Evolutionary conservation across 192 early-diverging fungal genomes (phyloP).

Genomic region (Gaertneriomyces sp.): DNA sequence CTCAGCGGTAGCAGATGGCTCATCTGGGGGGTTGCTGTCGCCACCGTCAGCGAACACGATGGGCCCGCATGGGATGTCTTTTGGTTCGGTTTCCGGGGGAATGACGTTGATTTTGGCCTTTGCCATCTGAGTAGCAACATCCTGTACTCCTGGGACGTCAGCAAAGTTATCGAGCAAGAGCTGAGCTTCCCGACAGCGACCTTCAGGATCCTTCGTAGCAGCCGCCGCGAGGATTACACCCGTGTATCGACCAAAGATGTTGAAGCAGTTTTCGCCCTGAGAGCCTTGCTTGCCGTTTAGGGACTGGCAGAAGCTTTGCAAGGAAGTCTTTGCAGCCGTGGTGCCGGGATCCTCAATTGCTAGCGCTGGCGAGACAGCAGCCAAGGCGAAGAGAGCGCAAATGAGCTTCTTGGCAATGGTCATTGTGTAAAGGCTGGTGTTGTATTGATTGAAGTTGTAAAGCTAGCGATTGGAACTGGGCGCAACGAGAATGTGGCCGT

Average conservation of each 20-base stretch:
- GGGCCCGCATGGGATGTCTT: neutral
- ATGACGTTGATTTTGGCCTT: slow-evolving; percentile 19
- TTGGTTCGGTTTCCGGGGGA: slow-evolving; percentile 8
- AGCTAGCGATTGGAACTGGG: too few species aligned
- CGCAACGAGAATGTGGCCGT: too few species aligned
- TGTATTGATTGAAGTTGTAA: too few species aligned
- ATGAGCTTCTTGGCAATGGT: too few species aligned
- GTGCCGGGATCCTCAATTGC: slow-evolving; percentile 22
- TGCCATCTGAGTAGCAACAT: neutral
- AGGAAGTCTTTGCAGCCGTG: slow-evolving; percentile 6
- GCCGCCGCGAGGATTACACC: slow-evolving; percentile 4
- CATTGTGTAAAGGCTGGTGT: too few species aligned
- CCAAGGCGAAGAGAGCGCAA: too few species aligned
- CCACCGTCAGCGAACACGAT: neutral
- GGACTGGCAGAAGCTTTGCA: slow-evolving; percentile 13
- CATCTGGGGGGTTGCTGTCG: too few species aligned
- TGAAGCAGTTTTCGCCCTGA: slow-evolving; percentile 28
- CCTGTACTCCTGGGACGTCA: slow-evolving; percentile 9
- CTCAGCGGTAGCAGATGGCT: too few species aligned
- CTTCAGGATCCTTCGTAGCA: slow-evolving; percentile 4
- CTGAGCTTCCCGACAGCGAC: slow-evolving; percentile 14
- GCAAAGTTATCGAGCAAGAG: slow-evolving; percentile 19
- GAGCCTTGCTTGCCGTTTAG: slow-evolving; percentile 11
- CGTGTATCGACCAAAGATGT: slow-evolving; percentile 17
- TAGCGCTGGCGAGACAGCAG: neutral